A percentile compares a stretch with the other conserved stretches of the same genome.
Evolutionary conservation across 768 basidiomycete species (phyloP).

Genomic region (Tulasnella sp.): DNA sequence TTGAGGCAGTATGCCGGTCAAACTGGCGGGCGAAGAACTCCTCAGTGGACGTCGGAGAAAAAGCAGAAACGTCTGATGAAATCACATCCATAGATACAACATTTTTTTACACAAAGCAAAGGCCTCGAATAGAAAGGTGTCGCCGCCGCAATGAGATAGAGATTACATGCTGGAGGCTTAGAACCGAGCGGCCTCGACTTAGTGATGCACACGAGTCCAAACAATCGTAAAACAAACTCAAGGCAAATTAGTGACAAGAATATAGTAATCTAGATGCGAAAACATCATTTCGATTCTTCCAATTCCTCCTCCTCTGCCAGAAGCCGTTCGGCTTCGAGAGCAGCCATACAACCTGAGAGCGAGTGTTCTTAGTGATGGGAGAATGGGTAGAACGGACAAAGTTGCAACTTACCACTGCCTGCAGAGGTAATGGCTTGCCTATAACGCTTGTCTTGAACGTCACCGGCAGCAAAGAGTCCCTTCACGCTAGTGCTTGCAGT

Average conservation of each 20-base stretch:
- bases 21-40: too few relatives aligned
- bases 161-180: too few relatives aligned
- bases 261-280: neutral
- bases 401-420: slow-evolving; percentile 50
- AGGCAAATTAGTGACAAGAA: neutral
- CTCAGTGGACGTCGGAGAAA: too few relatives aligned
- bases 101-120: too few relatives aligned
- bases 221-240: too few relatives aligned
- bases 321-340: slow-evolving; percentile 87
- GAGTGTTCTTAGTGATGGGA: neutral
- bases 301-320: slow-evolving; percentile 76
- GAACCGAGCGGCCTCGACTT: too few relatives aligned
- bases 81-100: too few relatives aligned
- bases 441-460: slow-evolving; percentile 96
- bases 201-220: too few relatives aligned
- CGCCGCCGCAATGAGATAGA: too few relatives aligned
- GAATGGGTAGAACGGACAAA: neutral
- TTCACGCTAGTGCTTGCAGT: slow-evolving; percentile 91
- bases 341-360: slow-evolving; percentile 78
- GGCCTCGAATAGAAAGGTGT: too few relatives aligned
- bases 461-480: slow-evolving; percentile 98
- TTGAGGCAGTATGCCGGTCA: too few relatives aligned
- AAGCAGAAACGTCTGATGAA: too few relatives aligned
- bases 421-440: slow-evolving; percentile 92
- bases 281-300: slow-evolving; percentile 4